These are phyloP conservation scores for Phialocephala sp. DNA, from an alignment of 2,329 filamentous ascomycete species.

Conservation along the genomic window DNA sequence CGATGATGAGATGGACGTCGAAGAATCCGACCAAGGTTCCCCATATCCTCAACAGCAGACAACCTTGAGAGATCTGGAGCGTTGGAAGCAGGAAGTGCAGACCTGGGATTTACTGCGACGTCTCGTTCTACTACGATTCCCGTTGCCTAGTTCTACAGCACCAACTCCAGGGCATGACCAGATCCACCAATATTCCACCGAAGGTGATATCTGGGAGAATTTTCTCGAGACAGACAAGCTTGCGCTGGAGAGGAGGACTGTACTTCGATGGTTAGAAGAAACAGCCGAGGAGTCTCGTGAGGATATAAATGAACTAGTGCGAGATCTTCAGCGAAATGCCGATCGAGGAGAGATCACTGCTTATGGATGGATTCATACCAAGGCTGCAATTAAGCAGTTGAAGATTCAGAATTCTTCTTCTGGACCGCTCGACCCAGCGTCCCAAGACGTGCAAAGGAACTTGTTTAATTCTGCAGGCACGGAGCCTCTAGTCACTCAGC, in stretches of 20 bases:
- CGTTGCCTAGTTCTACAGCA: conserved; percentile 41
- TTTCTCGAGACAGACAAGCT: conserved; percentile 76
- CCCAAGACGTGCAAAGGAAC: conserved; percentile 48
- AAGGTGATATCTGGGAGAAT: conserved; percentile 70
- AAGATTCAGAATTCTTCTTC: conserved; percentile 46
- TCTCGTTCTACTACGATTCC: conserved; percentile 69
- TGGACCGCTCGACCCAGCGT: background rate
- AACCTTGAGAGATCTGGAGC: conserved; percentile 57
- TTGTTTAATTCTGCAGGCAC: conserved; percentile 63
- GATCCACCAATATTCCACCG: conserved; percentile 61
- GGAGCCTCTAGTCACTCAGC: conserved; percentile 77
- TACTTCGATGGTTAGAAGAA: conserved; percentile 86
- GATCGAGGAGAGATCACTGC: conserved; percentile 83
- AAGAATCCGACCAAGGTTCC: conserved; percentile 57
- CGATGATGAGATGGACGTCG: conserved; percentile 45
- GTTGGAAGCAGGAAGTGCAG: conserved; percentile 82
- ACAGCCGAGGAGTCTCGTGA: conserved; percentile 71
- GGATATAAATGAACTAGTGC: conserved; percentile 76
- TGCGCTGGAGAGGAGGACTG: conserved; percentile 77
- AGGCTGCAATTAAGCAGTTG: conserved; percentile 85
- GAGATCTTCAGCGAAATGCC: conserved; percentile 75
- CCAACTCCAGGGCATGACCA: conserved; percentile 25
- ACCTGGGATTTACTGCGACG: conserved; percentile 84
- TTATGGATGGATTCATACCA: conserved; percentile 91
- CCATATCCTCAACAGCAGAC: conserved; percentile 35